Percentiles rank a stretch among this genome's conserved stretches.
These are phyloP conservation scores for Phytopythium vexans DNA, from an alignment of 352 stramenopile genomes.

Conservation along the genomic window DNA sequence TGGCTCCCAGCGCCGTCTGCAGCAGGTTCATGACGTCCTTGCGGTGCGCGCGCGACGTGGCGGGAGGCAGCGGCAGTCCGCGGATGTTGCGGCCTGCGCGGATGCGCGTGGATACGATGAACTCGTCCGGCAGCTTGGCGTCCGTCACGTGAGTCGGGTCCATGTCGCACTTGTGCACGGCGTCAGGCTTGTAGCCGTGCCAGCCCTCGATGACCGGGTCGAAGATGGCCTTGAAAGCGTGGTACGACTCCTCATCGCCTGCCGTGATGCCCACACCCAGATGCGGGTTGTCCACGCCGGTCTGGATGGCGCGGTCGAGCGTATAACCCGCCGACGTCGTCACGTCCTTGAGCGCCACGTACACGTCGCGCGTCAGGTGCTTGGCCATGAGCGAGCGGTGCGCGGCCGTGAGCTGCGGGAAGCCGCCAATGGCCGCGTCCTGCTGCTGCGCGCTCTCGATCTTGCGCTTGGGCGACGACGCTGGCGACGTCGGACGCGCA, in stretches of 20 bases:
- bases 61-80: slow-evolving; percentile 72
- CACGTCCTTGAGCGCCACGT: slow-evolving; percentile 61
- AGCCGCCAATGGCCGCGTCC: slow-evolving; percentile 62
- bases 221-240: slow-evolving; percentile 69
- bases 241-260: slow-evolving; percentile 71
- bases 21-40: slow-evolving; percentile 87
- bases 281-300: slow-evolving; percentile 75
- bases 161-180: slow-evolving; percentile 73
- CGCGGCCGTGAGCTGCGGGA: slow-evolving; percentile 68
- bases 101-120: slow-evolving; percentile 78
- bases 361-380: slow-evolving; percentile 64
- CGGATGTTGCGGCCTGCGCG: slow-evolving; percentile 83
- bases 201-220: slow-evolving; percentile 69
- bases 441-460: slow-evolving; percentile 74
- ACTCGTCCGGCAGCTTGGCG: slow-evolving; percentile 62
- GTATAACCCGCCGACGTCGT: slow-evolving; percentile 71
- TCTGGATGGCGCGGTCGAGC: slow-evolving; percentile 71
- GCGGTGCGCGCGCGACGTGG: slow-evolving; percentile 78
- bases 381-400: slow-evolving; percentile 76
- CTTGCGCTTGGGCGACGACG: slow-evolving; percentile 75
- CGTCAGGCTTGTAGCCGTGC: slow-evolving; percentile 62
- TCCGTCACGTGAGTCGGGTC: slow-evolving; percentile 61
- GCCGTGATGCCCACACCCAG: slow-evolving; percentile 58
- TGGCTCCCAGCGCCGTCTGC: slow-evolving; percentile 64
- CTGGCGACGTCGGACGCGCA: slow-evolving; percentile 14